Evolutionary conservation across 1,284 basidiomycete species (phyloP).

Genomic region (Taiwanofungus camphoratus): DNA sequence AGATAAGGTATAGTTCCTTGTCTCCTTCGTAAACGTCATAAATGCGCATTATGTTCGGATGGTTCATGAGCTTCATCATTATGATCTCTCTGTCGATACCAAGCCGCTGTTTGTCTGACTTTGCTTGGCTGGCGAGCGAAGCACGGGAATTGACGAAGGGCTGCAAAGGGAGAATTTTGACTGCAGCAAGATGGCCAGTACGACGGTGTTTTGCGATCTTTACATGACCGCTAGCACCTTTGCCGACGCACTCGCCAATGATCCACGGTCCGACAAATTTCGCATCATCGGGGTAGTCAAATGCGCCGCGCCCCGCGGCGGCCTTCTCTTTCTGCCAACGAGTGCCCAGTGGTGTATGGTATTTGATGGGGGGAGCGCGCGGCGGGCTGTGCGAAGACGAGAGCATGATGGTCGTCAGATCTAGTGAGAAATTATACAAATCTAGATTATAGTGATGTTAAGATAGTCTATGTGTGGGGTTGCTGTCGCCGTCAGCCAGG

Average conservation of each 20-base stretch:
- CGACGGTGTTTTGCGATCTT: constrained; percentile 88
- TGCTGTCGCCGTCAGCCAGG: constrained; percentile 6
- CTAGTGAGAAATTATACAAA: constrained; percentile 2
- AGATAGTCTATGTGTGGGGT: constrained; percentile 1
- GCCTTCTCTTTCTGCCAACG: constrained; percentile 82
- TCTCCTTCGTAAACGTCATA: constrained; percentile 98
- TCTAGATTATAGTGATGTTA: constrained; percentile 8
- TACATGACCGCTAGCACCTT: constrained; percentile 92
- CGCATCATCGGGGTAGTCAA: constrained; percentile 72
- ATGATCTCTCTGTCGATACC: constrained; percentile 97
- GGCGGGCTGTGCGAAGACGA: constrained; percentile 41
- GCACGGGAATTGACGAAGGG: constrained; percentile 75
- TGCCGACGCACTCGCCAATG: constrained; percentile 93
- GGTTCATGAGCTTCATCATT: constrained; percentile 99
- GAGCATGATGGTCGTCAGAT: constrained; percentile 6
- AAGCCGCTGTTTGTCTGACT: constrained; percentile 84
- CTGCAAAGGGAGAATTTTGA: constrained; percentile 95
- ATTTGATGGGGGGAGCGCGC: constrained; percentile 60
- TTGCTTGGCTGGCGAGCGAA: constrained; percentile 69
- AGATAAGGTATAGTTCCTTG: constrained; percentile 87
- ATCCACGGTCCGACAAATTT: constrained; percentile 75
- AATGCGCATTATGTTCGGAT: constrained; percentile 93
- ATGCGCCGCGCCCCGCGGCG: constrained; percentile 59
- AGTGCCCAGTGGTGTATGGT: constrained; percentile 63
- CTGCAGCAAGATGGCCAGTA: constrained; percentile 91